Base-by-base conservation (phyloP, 805 yeast species). In the Clavispora phyllophila region DNA sequence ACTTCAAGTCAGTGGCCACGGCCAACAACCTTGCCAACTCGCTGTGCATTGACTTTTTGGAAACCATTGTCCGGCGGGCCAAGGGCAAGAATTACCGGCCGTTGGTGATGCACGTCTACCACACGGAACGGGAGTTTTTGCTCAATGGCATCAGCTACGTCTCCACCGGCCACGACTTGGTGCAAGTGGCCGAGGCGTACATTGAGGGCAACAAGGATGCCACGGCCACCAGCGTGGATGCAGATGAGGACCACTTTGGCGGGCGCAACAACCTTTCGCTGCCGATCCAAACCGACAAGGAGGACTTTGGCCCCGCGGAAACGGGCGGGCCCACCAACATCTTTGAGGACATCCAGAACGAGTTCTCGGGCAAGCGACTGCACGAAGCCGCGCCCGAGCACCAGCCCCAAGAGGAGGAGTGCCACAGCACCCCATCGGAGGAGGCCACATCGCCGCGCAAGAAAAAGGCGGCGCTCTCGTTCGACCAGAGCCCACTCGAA, bases 21-120 rank as follows among this genome's bases (percentile, higher is more conserved):
- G 62, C 63, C 29, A 80, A 85, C 57, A 84, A 82, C 55, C 63
- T 89, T 45, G 73, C 84, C 3, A 84, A 80, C 54, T 88, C 96
- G 0, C 76, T 90, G 5, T 76, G 91, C 48, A 67, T 88, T 36
- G 89, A 85, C 57, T 67, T 90, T 18, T 65, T 82, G 26, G 84
- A 78, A 51, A 67, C 72, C 17, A 55, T 63, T 29, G 47, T 54
- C 25, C 55, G 51, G 44, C 61, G 56, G 38, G 59, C 61, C 44
- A 44, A 45, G 13, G 39, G 52, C 18, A 52, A 55, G 14, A 64
- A 63, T 41, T 66, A 49, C 49, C 58, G 56, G 34, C 35, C 49
- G 10, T 50, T 70, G 38, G 68, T 65, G 5, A 53, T 45, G 17
- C 54, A 66, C 45, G 58, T 68, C 25, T 56, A 60, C 44, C 53